Percentiles rank a stretch among this genome's conserved stretches.
These are phyloP conservation scores for Teunomyces atbi DNA, from an alignment of 805 yeast genomes.

Conservation along the genomic window DNA sequence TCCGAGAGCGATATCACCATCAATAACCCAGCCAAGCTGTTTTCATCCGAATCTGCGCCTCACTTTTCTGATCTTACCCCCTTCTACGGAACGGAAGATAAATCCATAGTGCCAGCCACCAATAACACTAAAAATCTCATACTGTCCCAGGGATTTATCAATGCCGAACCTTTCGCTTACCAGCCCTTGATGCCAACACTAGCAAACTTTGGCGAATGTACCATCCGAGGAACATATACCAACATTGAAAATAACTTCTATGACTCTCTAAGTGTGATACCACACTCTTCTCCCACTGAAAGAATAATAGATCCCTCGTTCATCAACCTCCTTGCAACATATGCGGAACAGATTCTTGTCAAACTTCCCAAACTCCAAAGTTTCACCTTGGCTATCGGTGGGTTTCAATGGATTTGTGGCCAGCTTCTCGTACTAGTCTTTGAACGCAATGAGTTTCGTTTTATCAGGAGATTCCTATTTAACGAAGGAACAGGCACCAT, in stretches of 20 bases:
- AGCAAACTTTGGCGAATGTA: neutral
- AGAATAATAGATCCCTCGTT: neutral
- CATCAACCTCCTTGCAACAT: neutral
- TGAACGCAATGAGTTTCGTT: neutral
- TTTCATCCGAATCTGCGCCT: neutral
- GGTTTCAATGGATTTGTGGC: conserved; percentile 5
- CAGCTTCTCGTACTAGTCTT: conserved; percentile 3
- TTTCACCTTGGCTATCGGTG: conserved; percentile 4
- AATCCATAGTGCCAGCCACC: neutral
- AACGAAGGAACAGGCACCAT: neutral
- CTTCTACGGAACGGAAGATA: neutral
- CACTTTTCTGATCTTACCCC: neutral
- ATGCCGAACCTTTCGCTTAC: neutral
- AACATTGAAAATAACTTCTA: neutral
- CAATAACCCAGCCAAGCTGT: neutral
- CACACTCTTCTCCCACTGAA: neutral
- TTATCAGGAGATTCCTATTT: neutral
- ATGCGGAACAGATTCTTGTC: conserved; percentile 4
- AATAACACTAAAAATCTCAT: neutral
- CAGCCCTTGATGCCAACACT: neutral
- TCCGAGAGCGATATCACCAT: neutral
- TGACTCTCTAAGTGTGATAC: neutral
- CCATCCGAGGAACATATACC: neutral
- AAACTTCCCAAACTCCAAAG: conserved; percentile 4
- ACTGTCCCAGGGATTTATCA: neutral